A percentile compares a stretch with the other conserved stretches of the same genome.
These are phyloP conservation scores for Wickerhamiella occidentalis DNA, from an alignment of 805 yeast species.

Conservation along the genomic window DNA sequence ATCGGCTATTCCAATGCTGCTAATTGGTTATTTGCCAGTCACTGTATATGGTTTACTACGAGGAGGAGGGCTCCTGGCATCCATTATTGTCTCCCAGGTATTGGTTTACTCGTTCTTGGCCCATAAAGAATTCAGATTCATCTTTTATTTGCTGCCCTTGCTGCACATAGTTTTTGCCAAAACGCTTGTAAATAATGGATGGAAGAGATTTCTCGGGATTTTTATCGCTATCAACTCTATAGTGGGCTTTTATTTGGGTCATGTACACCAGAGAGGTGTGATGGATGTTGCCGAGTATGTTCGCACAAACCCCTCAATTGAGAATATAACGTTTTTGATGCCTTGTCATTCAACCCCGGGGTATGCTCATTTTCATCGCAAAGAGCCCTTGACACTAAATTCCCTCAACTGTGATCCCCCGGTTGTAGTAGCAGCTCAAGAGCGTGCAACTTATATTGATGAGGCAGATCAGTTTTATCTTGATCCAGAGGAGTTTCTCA, in stretches of 20 bases:
- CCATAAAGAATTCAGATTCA: slow-evolving; percentile 87
- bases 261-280: slow-evolving; percentile 78
- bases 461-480: slow-evolving; percentile 78
- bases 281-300: slow-evolving; percentile 51
- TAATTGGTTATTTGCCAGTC: slow-evolving; percentile 52
- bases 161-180: slow-evolving; percentile 42
- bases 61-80: not conserved
- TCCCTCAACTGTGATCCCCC: slow-evolving; percentile 92
- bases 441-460: slow-evolving; percentile 49
- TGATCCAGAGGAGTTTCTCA: slow-evolving; percentile 48
- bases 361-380: slow-evolving; percentile 68
- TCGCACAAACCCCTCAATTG: slow-evolving; percentile 31
- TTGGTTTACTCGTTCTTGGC: slow-evolving; percentile 48
- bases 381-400: slow-evolving; percentile 40
- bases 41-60: slow-evolving; percentile 10
- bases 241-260: slow-evolving; percentile 42
- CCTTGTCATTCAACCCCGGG: slow-evolving; percentile 98
- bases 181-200: slow-evolving; percentile 24
- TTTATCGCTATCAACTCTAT: slow-evolving; percentile 31
- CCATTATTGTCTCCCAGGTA: slow-evolving; percentile 34
- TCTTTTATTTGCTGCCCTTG: slow-evolving; percentile 74
- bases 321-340: slow-evolving; percentile 66
- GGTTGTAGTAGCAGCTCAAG: slow-evolving; percentile 24
- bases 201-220: slow-evolving; percentile 12
- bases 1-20: slow-evolving; percentile 71